phyloP scores from a whole-genome alignment of 2,329 filamentous ascomycete species.

The Xylaria sp. region DNA sequence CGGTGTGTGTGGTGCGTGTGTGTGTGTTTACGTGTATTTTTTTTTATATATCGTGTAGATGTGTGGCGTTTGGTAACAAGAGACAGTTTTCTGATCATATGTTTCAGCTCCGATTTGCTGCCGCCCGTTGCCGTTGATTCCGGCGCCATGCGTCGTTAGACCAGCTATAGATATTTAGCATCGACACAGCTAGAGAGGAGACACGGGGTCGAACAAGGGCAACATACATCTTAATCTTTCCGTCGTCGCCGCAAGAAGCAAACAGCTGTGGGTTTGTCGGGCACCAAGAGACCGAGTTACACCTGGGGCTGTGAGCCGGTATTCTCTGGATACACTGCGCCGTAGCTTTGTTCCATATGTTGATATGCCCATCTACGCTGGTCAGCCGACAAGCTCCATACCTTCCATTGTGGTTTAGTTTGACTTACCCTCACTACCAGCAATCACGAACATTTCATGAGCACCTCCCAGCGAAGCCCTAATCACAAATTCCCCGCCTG shows the following conservation, averaged over 20 bases:
- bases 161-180: constrained; percentile 50
- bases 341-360: constrained; percentile 91
- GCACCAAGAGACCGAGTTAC: constrained; percentile 92
- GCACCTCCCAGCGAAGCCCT: constrained; percentile 88
- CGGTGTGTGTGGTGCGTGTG: not conserved
- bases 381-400: constrained; percentile 19
- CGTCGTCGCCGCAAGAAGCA: constrained; percentile 91
- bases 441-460: constrained; percentile 89
- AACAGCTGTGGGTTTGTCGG: constrained; percentile 84
- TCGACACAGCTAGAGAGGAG: not conserved
- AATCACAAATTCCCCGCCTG: constrained; percentile 81
- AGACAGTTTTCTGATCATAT: constrained; percentile 32
- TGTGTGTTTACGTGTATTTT: too few species aligned
- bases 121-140: constrained; percentile 34
- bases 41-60: not conserved
- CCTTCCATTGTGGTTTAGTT: constrained; percentile 12
- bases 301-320: constrained; percentile 78
- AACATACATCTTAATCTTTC: constrained; percentile 84
- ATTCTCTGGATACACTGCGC: constrained; percentile 80
- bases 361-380: constrained; percentile 71
- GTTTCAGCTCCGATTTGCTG: constrained; percentile 38
- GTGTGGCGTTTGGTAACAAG: not conserved
- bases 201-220: not conserved
- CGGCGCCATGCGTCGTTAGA: constrained; percentile 52
- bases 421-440: constrained; percentile 84